phyloP scores from a whole-genome alignment of 2,329 filamentous ascomycete species.

The Westerdykella ornata region DNA sequence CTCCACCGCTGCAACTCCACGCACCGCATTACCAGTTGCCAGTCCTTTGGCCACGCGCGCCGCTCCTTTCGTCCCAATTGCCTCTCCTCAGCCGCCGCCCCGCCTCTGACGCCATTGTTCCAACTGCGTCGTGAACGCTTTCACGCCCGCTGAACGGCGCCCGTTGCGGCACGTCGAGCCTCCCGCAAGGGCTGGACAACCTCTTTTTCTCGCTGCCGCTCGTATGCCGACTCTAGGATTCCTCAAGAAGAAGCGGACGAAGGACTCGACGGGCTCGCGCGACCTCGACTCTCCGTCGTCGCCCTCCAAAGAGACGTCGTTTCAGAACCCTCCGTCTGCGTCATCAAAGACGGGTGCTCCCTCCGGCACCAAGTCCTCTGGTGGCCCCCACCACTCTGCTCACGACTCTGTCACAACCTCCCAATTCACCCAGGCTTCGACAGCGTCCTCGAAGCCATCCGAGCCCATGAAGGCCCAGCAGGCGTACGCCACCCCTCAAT shows the following conservation, averaged over 20 bases:
- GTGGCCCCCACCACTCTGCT: conserved; percentile 6
- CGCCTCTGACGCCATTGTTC: conserved; percentile 19
- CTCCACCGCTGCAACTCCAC: conserved; percentile 8
- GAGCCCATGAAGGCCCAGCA: conserved; percentile 39
- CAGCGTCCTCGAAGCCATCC: conserved; percentile 26
- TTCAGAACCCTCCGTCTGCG: conserved; percentile 28
- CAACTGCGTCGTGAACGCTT: conserved; percentile 18
- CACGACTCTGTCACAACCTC: conserved; percentile 9
- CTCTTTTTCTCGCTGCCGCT: conserved; percentile 25
- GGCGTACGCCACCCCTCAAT: conserved; percentile 25
- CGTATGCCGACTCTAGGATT: conserved; percentile 91
- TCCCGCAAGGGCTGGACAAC: conserved; percentile 20
- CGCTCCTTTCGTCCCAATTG: conserved; percentile 9
- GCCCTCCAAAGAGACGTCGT: conserved; percentile 57
- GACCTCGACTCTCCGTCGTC: conserved; percentile 62
- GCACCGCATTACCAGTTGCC: too few species aligned
- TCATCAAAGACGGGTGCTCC: conserved; percentile 27
- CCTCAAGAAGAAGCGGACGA: conserved; percentile 97
- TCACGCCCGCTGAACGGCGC: conserved; percentile 5
- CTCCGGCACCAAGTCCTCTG: conserved; percentile 27
- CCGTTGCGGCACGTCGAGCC: conserved; percentile 9
- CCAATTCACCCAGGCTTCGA: conserved; percentile 13
- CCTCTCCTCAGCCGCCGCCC: conserved; percentile 5
- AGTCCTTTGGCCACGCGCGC: conserved; percentile 1
- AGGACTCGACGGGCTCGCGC: conserved; percentile 62